Percentiles rank a stretch among this genome's conserved stretches.
Evolutionary conservation across 2,329 filamentous ascomycete genomes (phyloP).

Genomic region (Exserohilum rostratum): DNA sequence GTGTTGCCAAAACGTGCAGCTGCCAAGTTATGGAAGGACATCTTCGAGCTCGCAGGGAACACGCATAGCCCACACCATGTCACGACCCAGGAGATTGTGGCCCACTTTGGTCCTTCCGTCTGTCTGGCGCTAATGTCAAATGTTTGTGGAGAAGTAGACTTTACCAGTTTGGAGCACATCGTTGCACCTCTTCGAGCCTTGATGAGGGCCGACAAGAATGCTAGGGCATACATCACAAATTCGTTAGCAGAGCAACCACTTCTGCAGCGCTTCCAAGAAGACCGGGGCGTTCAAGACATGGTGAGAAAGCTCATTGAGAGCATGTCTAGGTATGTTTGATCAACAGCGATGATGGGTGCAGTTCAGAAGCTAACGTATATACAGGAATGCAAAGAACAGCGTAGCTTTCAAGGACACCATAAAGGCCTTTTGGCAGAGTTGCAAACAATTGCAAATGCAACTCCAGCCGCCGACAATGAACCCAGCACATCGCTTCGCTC

Average conservation of each 20-base stretch:
- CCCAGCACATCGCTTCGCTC: conserved; percentile 31
- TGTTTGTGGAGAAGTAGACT: conserved; percentile 45
- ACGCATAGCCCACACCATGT: conserved; percentile 34
- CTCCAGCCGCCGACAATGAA: conserved; percentile 41
- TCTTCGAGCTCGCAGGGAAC: conserved; percentile 42
- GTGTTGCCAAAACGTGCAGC: conserved; percentile 76
- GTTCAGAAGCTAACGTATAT: conserved; percentile 29
- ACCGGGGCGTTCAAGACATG: conserved; percentile 35
- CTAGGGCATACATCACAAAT: conserved; percentile 38
- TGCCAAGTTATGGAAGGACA: conserved; percentile 71
- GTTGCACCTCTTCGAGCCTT: conserved; percentile 41
- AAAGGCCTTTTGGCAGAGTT: conserved; percentile 45
- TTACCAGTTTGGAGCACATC: conserved; percentile 43
- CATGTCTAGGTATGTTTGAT: conserved; percentile 34
- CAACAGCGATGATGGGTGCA: background rate
- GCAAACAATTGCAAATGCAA: conserved; percentile 47
- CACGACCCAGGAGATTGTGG: conserved; percentile 44
- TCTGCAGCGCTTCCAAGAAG: conserved; percentile 37
- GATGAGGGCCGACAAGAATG: conserved; percentile 40
- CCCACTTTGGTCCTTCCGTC: conserved; percentile 41
- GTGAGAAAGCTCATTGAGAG: conserved; percentile 45
- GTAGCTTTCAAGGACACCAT: conserved; percentile 44
- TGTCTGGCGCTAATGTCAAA: conserved; percentile 42
- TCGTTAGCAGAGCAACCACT: conserved; percentile 40
- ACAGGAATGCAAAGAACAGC: conserved; percentile 43